These are phyloP conservation scores for Pichia insulana DNA, from an alignment of 805 yeast species.

Conservation along the genomic window DNA sequence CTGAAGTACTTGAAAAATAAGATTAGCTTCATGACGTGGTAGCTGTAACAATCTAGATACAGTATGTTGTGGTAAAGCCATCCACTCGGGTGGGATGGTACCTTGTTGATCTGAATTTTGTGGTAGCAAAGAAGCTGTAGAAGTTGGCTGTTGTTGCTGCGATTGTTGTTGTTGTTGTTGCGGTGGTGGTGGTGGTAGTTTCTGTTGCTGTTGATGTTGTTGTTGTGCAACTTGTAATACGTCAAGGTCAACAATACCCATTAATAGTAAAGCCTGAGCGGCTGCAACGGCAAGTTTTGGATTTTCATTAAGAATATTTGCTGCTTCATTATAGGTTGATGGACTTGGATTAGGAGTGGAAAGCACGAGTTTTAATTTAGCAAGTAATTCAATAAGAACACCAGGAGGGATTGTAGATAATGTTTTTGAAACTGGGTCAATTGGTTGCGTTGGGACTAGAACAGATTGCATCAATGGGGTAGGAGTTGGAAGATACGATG, in stretches of 20 bases:
- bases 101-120: slow-evolving; percentile 4
- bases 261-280: slow-evolving; percentile 63
- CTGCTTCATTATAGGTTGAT: slow-evolving; percentile 35
- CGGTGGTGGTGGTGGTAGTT: slow-evolving; percentile 10
- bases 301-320: slow-evolving; percentile 42
- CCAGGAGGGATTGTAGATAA: slow-evolving; percentile 61
- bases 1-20: slow-evolving; percentile 45
- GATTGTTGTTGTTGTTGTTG: slow-evolving; percentile 14
- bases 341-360: slow-evolving; percentile 40
- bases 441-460: slow-evolving; percentile 26
- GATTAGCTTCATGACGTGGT: slow-evolving; percentile 49
- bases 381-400: slow-evolving; percentile 57
- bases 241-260: slow-evolving; percentile 67
- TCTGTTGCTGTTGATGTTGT: slow-evolving; percentile 5
- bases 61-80: slow-evolving; percentile 39
- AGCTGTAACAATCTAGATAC: slow-evolving; percentile 42
- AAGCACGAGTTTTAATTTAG: slow-evolving; percentile 53
- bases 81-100: slow-evolving; percentile 34
- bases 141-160: slow-evolving; percentile 8
- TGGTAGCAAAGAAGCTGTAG: not conserved
- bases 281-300: slow-evolving; percentile 57
- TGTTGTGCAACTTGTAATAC: slow-evolving; percentile 53
- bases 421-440: slow-evolving; percentile 51
- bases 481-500: slow-evolving; percentile 47
- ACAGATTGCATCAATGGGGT: slow-evolving; percentile 24